Conservation (phyloP, 2,329 filamentous ascomycete genomes). For the Colletotrichum camelliae region DNA sequence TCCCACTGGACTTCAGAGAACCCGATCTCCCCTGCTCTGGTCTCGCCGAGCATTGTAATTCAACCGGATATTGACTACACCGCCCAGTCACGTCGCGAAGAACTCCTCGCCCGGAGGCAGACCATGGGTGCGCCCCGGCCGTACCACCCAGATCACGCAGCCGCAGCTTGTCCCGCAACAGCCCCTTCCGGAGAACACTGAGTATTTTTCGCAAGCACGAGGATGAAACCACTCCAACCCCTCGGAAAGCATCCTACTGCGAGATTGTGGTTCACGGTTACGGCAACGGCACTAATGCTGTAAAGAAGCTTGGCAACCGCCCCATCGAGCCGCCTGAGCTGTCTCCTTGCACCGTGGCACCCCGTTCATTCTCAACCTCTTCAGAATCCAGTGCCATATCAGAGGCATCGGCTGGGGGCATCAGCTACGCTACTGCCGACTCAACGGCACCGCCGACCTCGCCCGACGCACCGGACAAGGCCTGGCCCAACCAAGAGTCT, state of each 20-base stretch:
- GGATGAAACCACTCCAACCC: background rate
- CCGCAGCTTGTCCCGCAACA: slow-evolving; percentile 28
- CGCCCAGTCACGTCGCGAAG: slow-evolving; percentile 41
- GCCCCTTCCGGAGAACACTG: slow-evolving; percentile 37
- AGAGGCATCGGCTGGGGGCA: slow-evolving; percentile 30
- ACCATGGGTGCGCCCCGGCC: slow-evolving; percentile 4
- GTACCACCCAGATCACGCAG: slow-evolving; percentile 28
- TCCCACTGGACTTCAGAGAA: background rate
- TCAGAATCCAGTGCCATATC: slow-evolving; percentile 24
- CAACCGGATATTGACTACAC: slow-evolving; percentile 64
- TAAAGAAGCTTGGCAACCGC: slow-evolving; percentile 24
- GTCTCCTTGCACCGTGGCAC: background rate
- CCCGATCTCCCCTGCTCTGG: background rate
- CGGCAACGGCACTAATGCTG: slow-evolving; percentile 56
- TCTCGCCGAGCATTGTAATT: slow-evolving; percentile 40
- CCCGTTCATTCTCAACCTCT: slow-evolving; percentile 22
- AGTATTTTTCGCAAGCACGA: slow-evolving; percentile 30
- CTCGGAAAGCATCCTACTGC: slow-evolving; percentile 39
- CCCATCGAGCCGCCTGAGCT: background rate
- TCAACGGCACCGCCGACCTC: slow-evolving; percentile 30
- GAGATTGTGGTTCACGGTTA: slow-evolving; percentile 61
- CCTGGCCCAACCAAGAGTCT: slow-evolving; percentile 2
- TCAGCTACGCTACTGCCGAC: slow-evolving; percentile 28
- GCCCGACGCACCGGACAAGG: slow-evolving; percentile 21
- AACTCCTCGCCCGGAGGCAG: slow-evolving; percentile 23